Conservation (phyloP, 768 basidiomycete genomes). For the Suillus variegatus region DNA sequence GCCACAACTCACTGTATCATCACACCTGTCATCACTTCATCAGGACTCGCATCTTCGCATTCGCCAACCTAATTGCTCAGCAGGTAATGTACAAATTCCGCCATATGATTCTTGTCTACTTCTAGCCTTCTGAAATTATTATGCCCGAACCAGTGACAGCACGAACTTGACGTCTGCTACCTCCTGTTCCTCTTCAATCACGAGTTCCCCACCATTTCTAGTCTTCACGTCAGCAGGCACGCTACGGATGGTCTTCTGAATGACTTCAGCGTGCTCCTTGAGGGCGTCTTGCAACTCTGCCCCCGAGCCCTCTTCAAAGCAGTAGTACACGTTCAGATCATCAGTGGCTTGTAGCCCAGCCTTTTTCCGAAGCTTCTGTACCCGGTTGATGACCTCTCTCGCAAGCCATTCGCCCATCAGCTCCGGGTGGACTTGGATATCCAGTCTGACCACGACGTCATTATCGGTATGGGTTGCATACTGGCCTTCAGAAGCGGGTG, state of each 20-base stretch:
- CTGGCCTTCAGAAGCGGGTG: slow-evolving; percentile 56
- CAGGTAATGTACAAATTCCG: slow-evolving; percentile 26
- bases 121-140: slow-evolving; percentile 9
- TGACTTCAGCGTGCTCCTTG: slow-evolving; percentile 62
- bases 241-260: slow-evolving; percentile 74
- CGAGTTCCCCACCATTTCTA: slow-evolving; percentile 47
- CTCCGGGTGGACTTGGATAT: slow-evolving; percentile 85
- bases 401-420: slow-evolving; percentile 86
- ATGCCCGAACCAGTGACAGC: slow-evolving; percentile 58
- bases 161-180: slow-evolving; percentile 77
- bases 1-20: slow-evolving; percentile 17
- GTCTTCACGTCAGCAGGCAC: slow-evolving; percentile 62
- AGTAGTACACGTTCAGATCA: slow-evolving; percentile 86
- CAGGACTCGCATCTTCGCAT: not conserved
- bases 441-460: slow-evolving; percentile 92
- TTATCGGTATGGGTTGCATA: slow-evolving; percentile 88
- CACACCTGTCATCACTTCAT: slow-evolving; percentile 6
- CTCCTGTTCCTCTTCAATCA: slow-evolving; percentile 89
- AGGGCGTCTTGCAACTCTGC: slow-evolving; percentile 67
- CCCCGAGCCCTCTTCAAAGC: slow-evolving; percentile 69
- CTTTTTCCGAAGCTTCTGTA: slow-evolving; percentile 95
- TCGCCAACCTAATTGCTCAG: slow-evolving; percentile 7
- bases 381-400: slow-evolving; percentile 87
- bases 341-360: slow-evolving; percentile 95
- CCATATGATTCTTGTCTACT: not conserved